A percentile compares a stretch with the other conserved stretches of the same genome.
Evolutionary conservation across 768 basidiomycete species (phyloP).

Genomic region (Trametes meyenii): DNA sequence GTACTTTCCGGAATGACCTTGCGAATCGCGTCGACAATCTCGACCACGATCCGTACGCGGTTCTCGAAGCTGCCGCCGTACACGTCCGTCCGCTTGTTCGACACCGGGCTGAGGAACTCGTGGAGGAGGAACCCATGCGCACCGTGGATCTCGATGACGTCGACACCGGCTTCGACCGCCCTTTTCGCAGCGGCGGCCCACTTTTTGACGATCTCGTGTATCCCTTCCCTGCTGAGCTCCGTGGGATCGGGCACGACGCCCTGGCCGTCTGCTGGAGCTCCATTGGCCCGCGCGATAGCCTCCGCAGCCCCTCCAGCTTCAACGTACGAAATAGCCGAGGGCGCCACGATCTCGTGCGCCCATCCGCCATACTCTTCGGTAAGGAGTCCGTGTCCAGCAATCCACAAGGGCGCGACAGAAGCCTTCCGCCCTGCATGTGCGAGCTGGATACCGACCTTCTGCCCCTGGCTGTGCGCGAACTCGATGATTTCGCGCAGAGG

Average conservation of each 20-base stretch:
- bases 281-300: conserved; percentile 25
- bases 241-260: not conserved
- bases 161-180: conserved; percentile 39
- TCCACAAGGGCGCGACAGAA: conserved; percentile 61
- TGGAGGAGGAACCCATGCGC: conserved; percentile 38
- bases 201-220: conserved; percentile 28
- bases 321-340: conserved; percentile 50
- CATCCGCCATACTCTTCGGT: conserved; percentile 43
- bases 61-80: conserved; percentile 53
- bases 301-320: conserved; percentile 17
- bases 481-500: conserved; percentile 55
- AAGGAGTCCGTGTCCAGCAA: conserved; percentile 47
- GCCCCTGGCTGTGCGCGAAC: conserved; percentile 67
- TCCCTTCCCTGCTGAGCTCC: conserved; percentile 32
- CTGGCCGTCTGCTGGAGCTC: not conserved
- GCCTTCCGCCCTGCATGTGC: conserved; percentile 77
- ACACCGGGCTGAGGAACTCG: conserved; percentile 41
- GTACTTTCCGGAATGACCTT: conserved; percentile 57
- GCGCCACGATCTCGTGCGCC: conserved; percentile 42
- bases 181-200: conserved; percentile 42
- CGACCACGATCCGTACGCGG: conserved; percentile 43
- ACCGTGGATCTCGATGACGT: conserved; percentile 36
- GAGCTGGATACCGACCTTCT: conserved; percentile 73
- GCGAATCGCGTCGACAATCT: conserved; percentile 51
- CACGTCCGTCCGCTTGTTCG: conserved; percentile 46